Evolutionary conservation across 345 rosid species (phyloP), one percentile per base, ranked within the genome.

Genomic region (Populus tremula): DNA sequence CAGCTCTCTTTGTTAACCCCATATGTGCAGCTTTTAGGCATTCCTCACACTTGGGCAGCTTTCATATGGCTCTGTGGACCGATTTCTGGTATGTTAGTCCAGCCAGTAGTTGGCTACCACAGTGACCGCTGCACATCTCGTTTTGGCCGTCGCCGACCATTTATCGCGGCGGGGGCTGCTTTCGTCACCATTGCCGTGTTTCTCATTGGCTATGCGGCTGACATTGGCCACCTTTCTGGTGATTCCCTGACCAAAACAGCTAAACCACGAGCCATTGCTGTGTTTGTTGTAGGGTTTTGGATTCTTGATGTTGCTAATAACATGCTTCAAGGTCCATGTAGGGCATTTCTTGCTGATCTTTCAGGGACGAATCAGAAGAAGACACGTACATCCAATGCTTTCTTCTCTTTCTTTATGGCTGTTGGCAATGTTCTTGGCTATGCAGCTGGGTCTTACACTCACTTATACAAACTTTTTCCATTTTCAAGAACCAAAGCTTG

Each of bases 1-100:
- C 99, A 95, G 76, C 90, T 95, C 13, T 95, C 98, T 21, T 84
- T 95, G 1, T 69, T 95, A 33, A 95, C 99, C 20, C 99, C 98
- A 0, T 95, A 95, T 75, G 94, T 92, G 4, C 99, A 95, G 71
- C 88, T 87, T 41, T 85, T 95, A 0, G 99, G 99, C 2, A 87
- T 95, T 65, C 92, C 96, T 12, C 99, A 95, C 86, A 85, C 82
- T 33, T 91, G 97, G 97, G 92, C 98, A 10, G 83, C 99, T 33
- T 82, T 89, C 84, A 91, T 95, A 43, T 95, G 98, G 99, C 92
- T 95, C 45, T 93, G 97, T 41, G 98, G 98, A 0, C 98, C 98
- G 70, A 53, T 94, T 78, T 93, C 98, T 47, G 98, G 99, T 18
- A 82, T 95, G 78, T 80, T 95, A 4, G 97, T 95, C 29, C 99